Percentiles rank a stretch among this genome's conserved stretches.
These are phyloP conservation scores for Orbilia oligospora DNA, from an alignment of 2,329 filamentous ascomycete species.

Conservation along the genomic window DNA sequence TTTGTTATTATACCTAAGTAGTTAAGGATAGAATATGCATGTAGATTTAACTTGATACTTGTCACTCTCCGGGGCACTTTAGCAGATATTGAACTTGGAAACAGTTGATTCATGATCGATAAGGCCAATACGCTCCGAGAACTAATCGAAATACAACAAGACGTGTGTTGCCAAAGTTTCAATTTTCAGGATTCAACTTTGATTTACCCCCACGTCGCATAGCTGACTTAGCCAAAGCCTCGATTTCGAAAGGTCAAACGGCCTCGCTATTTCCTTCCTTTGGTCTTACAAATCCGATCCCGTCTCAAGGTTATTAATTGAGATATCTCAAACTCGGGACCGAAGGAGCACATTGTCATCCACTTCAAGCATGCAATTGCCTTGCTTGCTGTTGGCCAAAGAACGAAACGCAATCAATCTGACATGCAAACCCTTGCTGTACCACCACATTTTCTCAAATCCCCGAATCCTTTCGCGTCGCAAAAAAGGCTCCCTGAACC, in stretches of 20 bases:
- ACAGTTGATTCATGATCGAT: too few relatives aligned
- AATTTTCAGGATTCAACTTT: neutral
- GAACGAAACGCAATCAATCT: neutral
- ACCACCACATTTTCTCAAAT: constrained; percentile 23
- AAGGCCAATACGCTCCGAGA: too few relatives aligned
- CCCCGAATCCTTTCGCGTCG: constrained; percentile 14
- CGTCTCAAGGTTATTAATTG: constrained; percentile 2
- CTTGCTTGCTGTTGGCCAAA: neutral
- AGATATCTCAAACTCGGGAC: neutral
- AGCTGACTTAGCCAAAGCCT: neutral
- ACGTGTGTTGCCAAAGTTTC: constrained; percentile 3
- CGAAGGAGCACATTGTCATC: neutral
- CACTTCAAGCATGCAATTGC: neutral
- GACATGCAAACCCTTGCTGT: constrained; percentile 15
- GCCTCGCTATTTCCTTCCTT: constrained; percentile 4
- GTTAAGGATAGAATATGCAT: too few relatives aligned
- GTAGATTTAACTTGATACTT: too few relatives aligned
- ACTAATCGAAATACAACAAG: neutral
- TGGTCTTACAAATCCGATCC: neutral
- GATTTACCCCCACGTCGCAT: neutral
- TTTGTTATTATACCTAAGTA: too few relatives aligned
- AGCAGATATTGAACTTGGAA: too few relatives aligned
- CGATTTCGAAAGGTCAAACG: neutral
- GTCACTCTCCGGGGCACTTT: too few relatives aligned
- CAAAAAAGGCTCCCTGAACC: constrained; percentile 8